Evolutionary conservation across 495 filamentous ascomycete genomes (phyloP).

Genomic region (Xylaria telfairii): DNA sequence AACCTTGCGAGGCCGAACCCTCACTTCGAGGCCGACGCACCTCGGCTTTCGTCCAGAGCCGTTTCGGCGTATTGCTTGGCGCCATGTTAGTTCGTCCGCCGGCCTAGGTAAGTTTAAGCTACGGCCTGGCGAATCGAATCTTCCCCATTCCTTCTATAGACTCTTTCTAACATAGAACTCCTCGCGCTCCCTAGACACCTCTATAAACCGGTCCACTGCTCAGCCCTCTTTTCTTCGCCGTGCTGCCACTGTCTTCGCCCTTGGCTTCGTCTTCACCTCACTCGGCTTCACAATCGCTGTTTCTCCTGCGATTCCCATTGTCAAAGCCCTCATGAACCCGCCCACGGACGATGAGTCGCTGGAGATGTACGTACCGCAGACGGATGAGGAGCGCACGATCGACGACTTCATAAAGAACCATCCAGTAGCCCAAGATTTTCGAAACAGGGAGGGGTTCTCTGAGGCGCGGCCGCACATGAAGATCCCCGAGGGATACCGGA

Average conservation of each 20-base stretch:
- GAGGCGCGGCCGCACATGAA: constrained; percentile 89
- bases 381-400: constrained; percentile 65
- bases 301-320: constrained; percentile 52
- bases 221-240: constrained; percentile 33
- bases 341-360: constrained; percentile 78
- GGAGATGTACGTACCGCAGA: constrained; percentile 66
- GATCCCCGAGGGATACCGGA: constrained; percentile 69
- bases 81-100: constrained; percentile 35
- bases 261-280: constrained; percentile 53
- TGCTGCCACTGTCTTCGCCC: constrained; percentile 33
- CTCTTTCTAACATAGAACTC: neutral
- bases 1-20: constrained; percentile 25
- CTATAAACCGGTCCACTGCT: constrained; percentile 11
- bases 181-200: constrained; percentile 9
- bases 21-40: constrained; percentile 20
- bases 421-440: constrained; percentile 70
- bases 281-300: constrained; percentile 62
- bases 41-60: constrained; percentile 20
- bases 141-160: no score
- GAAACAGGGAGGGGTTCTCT: constrained; percentile 67
- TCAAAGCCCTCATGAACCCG: constrained; percentile 54
- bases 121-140: neutral
- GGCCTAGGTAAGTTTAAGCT: constrained; percentile 34
- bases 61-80: constrained; percentile 13
- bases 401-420: constrained; percentile 77